phyloP scores from a whole-genome alignment of 2,329 filamentous ascomycete genomes.

The Hypoxylon sp. region DNA sequence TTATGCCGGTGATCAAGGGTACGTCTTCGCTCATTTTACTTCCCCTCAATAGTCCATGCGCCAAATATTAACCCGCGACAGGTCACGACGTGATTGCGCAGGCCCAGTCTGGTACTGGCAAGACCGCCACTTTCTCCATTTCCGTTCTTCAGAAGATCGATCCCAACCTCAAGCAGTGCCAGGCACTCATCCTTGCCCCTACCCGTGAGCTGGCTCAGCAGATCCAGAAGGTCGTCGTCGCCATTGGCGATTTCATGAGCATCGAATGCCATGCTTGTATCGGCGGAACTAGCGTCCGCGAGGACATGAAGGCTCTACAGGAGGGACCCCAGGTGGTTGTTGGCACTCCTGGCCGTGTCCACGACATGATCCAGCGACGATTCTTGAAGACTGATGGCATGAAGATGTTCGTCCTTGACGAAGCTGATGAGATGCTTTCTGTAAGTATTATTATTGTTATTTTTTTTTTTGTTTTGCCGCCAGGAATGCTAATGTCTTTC shows the following conservation, averaged over 20 bases:
- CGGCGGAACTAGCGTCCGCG: constrained; percentile 96
- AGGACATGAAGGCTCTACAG: constrained; percentile 98
- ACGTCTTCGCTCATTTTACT: constrained; percentile 55
- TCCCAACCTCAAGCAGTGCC: constrained; percentile 92
- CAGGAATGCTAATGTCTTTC: constrained; percentile 53
- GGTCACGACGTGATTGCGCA: constrained; percentile 99
- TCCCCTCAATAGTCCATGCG: constrained; percentile 19
- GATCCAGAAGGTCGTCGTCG: constrained; percentile 99
- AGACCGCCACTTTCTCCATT: constrained; percentile 99
- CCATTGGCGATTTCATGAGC: constrained; percentile 99
- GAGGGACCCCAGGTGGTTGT: constrained; percentile 98
- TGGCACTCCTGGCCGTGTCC: constrained; percentile 97
- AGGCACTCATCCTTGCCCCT: constrained; percentile 97
- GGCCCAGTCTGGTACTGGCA: constrained; percentile 99
- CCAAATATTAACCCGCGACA: constrained; percentile 54
- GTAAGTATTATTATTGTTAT: constrained; percentile 61
- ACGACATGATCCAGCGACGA: constrained; percentile 99
- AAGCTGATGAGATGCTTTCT: constrained; percentile 99
- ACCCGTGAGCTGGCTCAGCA: constrained; percentile 99
- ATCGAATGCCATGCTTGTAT: constrained; percentile 99
- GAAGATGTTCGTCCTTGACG: constrained; percentile 99
- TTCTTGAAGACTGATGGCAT: constrained; percentile 97
- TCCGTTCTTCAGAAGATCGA: constrained; percentile 99
- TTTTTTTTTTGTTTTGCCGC: background rate
- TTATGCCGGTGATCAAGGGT: constrained; percentile 99